Conservation (phyloP, 208 protist species). For the Acanthamoeba triangularis region DNA sequence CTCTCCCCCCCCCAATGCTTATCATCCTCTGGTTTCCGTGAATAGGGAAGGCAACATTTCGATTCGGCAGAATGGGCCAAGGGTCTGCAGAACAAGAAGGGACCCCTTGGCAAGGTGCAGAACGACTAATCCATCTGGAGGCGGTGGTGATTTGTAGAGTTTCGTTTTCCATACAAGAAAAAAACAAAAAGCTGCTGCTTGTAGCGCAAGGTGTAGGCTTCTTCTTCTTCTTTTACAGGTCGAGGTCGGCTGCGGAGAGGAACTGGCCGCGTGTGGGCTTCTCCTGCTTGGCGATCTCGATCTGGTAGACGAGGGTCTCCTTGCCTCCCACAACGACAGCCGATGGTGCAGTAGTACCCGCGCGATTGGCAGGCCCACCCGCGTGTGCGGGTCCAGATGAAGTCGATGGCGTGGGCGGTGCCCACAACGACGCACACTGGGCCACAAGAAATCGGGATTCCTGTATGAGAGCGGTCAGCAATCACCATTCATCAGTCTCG, state of each 20-base stretch:
- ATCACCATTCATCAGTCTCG: neutral
- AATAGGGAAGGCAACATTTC: constrained; percentile 67
- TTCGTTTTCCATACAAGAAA: neutral
- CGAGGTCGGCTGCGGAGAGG: neutral
- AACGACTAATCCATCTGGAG: constrained; percentile 38
- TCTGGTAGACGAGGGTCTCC: constrained; percentile 39
- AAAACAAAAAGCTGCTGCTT: neutral
- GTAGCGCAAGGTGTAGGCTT: neutral
- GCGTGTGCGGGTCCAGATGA: too few relatives aligned
- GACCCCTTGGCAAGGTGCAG: constrained; percentile 61
- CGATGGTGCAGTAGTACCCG: neutral
- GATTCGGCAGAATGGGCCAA: constrained; percentile 74
- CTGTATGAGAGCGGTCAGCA: neutral
- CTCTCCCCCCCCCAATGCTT: neutral
- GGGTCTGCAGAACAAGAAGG: constrained; percentile 69
- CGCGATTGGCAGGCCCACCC: neutral
- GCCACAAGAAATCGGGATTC: constrained; percentile 41
- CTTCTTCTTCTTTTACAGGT: neutral
- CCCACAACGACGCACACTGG: constrained; percentile 36
- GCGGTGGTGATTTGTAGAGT: neutral
- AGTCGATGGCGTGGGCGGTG: neutral
- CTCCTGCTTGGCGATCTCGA: constrained; percentile 59
- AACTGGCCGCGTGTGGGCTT: neutral
- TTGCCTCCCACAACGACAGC: neutral
- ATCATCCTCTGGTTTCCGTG: too few relatives aligned